Conservation (phyloP, 2,329 filamentous ascomycete species). For the Stagonosporopsis cucurbitacearum region DNA sequence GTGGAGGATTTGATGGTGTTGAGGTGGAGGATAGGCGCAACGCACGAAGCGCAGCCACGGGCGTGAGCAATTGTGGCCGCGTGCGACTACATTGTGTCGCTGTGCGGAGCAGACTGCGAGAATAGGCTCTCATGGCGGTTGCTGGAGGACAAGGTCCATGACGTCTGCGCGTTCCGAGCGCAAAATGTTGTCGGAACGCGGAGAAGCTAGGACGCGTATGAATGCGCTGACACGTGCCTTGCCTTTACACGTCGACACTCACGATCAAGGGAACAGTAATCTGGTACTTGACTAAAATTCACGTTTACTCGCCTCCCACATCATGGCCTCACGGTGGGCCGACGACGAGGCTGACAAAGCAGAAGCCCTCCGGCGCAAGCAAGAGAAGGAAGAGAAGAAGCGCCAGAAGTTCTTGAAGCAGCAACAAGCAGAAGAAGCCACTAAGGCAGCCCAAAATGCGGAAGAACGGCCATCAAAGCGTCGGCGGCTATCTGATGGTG, state of each 20-base stretch:
- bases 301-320: not conserved
- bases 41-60: slow-evolving; percentile 20
- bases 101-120: slow-evolving; percentile 35
- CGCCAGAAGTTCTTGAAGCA: slow-evolving; percentile 83
- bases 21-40: slow-evolving; percentile 49
- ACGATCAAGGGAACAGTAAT: not conserved
- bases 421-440: slow-evolving; percentile 65
- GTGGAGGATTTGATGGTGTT: slow-evolving; percentile 21
- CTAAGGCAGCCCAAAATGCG: slow-evolving; percentile 35
- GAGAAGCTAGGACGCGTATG: slow-evolving; percentile 37
- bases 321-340: slow-evolving; percentile 80
- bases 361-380: slow-evolving; percentile 73
- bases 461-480: slow-evolving; percentile 60
- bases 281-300: not conserved
- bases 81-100: slow-evolving; percentile 28
- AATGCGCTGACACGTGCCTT: slow-evolving; percentile 13
- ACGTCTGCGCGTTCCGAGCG: slow-evolving; percentile 33
- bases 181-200: slow-evolving; percentile 39
- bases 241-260: not conserved
- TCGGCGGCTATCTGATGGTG: slow-evolving; percentile 64
- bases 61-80: slow-evolving; percentile 11
- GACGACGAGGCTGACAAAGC: slow-evolving; percentile 81
- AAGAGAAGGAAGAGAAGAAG: slow-evolving; percentile 89
- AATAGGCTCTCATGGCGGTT: slow-evolving; percentile 39
- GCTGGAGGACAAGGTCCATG: slow-evolving; percentile 40